Conservation (phyloP, 805 yeast genomes). For the Nakazawaea holstii region DNA sequence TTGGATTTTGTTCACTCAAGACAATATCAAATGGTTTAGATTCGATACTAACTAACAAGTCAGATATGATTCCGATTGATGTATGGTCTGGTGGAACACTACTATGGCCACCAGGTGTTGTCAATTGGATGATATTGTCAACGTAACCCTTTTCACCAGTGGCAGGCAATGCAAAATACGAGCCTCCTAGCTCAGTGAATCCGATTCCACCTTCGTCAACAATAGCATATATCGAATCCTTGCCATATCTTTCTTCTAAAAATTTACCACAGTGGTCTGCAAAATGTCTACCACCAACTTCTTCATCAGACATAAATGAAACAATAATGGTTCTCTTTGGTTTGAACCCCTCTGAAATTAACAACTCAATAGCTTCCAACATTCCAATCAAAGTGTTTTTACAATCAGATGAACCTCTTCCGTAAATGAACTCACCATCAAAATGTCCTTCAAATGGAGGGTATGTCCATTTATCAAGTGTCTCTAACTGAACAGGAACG, state of each 20-base stretch:
- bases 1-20: slow-evolving; percentile 48
- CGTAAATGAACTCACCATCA: slow-evolving; percentile 59
- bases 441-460: slow-evolving; percentile 59
- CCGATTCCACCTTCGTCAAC: slow-evolving; percentile 60
- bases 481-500: slow-evolving; percentile 58
- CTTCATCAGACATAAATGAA: slow-evolving; percentile 71
- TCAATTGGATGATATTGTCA: slow-evolving; percentile 34
- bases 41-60: slow-evolving; percentile 47
- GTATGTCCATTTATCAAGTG: slow-evolving; percentile 50
- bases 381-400: slow-evolving; percentile 58
- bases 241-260: slow-evolving; percentile 46
- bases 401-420: slow-evolving; percentile 68
- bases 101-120: slow-evolving; percentile 73
- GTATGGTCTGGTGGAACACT: slow-evolving; percentile 72
- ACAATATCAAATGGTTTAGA: slow-evolving; percentile 39
- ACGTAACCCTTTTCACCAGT: slow-evolving; percentile 55
- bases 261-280: slow-evolving; percentile 40
- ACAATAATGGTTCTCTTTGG: slow-evolving; percentile 55
- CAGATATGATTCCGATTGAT: slow-evolving; percentile 59
- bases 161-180: slow-evolving; percentile 45
- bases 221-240: slow-evolving; percentile 46
- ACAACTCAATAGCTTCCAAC: slow-evolving; percentile 50
- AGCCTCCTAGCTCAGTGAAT: slow-evolving; percentile 31
- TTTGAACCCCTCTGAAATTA: slow-evolving; percentile 37
- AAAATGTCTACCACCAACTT: slow-evolving; percentile 51